phyloP scores from a whole-genome alignment of 2,329 filamentous ascomycete genomes.

The Colletotrichum sp. region DNA sequence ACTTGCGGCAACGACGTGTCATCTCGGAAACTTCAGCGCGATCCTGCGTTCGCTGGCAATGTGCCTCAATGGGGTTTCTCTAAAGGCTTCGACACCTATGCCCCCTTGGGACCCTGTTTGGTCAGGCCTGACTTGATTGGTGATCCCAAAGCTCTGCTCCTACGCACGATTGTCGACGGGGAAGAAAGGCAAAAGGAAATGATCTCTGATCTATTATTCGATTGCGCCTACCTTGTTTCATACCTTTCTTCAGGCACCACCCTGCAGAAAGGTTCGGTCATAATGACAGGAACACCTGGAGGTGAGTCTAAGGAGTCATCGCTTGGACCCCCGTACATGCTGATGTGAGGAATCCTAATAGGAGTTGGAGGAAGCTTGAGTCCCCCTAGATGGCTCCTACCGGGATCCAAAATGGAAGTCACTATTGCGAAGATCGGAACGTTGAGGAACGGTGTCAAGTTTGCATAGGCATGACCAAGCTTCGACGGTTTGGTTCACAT shows the following conservation, averaged over 20 bases:
- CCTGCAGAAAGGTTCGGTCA: conserved; percentile 43
- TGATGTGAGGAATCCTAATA: conserved; percentile 2
- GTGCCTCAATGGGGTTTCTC: conserved; percentile 62
- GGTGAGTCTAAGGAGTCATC: conserved; percentile 26
- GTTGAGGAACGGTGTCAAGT: conserved; percentile 38
- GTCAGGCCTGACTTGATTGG: conserved; percentile 45
- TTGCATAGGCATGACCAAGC: not conserved
- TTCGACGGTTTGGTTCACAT: not conserved
- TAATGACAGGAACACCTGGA: conserved; percentile 50
- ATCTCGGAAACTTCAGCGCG: conserved; percentile 54
- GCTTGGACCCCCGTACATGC: not conserved
- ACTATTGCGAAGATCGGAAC: conserved; percentile 44
- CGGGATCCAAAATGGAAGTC: conserved; percentile 43
- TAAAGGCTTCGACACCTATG: conserved; percentile 61
- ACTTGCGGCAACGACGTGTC: conserved; percentile 60
- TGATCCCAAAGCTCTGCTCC: conserved; percentile 43
- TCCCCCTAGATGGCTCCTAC: conserved; percentile 39
- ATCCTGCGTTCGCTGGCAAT: conserved; percentile 49
- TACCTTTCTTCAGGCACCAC: conserved; percentile 47
- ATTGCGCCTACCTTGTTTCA: conserved; percentile 36
- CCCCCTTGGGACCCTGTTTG: conserved; percentile 55
- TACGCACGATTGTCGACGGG: conserved; percentile 52
- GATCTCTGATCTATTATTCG: conserved; percentile 49
- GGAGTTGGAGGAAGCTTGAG: conserved; percentile 47
- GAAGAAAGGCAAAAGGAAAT: conserved; percentile 47